Conservation (phyloP, 164 flowering plant species). For the Aristolochia californica region DNA sequence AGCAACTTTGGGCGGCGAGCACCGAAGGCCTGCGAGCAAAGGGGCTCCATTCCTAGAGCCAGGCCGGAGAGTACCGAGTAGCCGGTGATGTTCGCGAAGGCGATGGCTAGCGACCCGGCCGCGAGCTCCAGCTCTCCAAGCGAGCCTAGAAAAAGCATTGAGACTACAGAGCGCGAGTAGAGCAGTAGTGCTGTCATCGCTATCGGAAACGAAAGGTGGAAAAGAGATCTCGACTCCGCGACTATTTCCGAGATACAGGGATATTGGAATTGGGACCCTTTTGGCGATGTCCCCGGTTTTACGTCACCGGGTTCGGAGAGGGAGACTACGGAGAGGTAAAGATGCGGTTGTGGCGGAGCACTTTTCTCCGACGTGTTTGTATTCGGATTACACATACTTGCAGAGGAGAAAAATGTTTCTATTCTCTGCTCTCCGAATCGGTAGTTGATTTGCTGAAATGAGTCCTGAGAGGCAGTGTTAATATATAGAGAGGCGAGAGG, state of each 20-base stretch:
- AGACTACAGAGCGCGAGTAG: conserved; percentile 64
- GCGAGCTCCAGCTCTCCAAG: conserved; percentile 76
- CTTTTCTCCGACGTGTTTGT: neutral
- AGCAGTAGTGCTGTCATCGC: conserved; percentile 57
- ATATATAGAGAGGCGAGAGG: too few species aligned
- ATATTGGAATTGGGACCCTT: conserved; percentile 3
- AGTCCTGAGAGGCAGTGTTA: too few species aligned
- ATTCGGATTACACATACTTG: conserved; percentile 9
- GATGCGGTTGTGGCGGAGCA: conserved; percentile 14
- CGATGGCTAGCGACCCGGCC: conserved; percentile 75
- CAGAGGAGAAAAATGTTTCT: neutral
- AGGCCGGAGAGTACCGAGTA: conserved; percentile 83
- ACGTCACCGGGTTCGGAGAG: conserved; percentile 8
- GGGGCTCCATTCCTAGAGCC: conserved; percentile 83
- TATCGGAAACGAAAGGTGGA: conserved; percentile 63
- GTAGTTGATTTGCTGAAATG: too few species aligned
- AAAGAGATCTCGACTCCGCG: conserved; percentile 39
- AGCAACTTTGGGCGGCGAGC: conserved; percentile 53
- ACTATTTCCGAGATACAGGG: conserved; percentile 27
- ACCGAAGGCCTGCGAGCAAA: conserved; percentile 86
- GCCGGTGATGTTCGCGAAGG: conserved; percentile 88
- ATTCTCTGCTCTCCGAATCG: neutral
- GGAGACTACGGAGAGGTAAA: conserved; percentile 23
- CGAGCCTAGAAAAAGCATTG: conserved; percentile 81
- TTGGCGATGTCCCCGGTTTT: conserved; percentile 3